Percentiles rank a stretch among this genome's conserved stretches.
Evolutionary conservation across 2,329 filamentous ascomycete species (phyloP).

Genomic region (Fusarium ambrosium): DNA sequence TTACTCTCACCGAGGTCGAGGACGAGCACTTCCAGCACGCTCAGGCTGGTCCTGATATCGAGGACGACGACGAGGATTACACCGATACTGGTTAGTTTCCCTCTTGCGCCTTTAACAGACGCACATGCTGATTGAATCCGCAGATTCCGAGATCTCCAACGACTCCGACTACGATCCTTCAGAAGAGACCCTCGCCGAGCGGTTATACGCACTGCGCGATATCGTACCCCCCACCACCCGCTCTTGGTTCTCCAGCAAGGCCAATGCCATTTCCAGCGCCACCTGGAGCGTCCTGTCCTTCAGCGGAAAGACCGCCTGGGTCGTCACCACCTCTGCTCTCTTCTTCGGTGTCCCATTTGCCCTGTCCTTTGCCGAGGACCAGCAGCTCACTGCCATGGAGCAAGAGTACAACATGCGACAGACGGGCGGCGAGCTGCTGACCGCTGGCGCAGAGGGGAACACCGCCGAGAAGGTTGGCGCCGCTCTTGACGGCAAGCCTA

Average conservation of each 20-base stretch:
- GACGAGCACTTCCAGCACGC: constrained; percentile 91
- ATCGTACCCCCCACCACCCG: constrained; percentile 81
- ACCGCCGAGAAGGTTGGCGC: constrained; percentile 65
- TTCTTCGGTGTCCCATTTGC: constrained; percentile 94
- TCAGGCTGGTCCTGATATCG: constrained; percentile 79
- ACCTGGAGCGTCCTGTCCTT: constrained; percentile 73
- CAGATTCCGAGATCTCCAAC: constrained; percentile 87
- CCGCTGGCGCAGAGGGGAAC: constrained; percentile 59
- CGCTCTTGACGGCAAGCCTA: constrained; percentile 61
- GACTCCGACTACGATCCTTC: constrained; percentile 77
- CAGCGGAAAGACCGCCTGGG: constrained; percentile 89
- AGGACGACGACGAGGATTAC: constrained; percentile 88
- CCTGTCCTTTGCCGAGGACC: constrained; percentile 93
- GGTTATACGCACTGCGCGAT: constrained; percentile 79
- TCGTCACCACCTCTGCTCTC: constrained; percentile 89
- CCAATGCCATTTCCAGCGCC: constrained; percentile 65
- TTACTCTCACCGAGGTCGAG: constrained; percentile 95
- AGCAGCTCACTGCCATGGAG: constrained; percentile 98
- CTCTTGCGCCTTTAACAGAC: constrained; percentile 10
- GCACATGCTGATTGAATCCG: constrained; percentile 49
- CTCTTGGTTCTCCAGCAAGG: constrained; percentile 73
- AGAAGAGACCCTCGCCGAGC: constrained; percentile 74
- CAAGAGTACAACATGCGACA: constrained; percentile 97
- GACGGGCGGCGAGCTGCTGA: constrained; percentile 81
- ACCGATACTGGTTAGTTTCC: constrained; percentile 84